Conservation (phyloP, 2,329 filamentous ascomycete genomes). For the Fusarium brachygibbosum region DNA sequence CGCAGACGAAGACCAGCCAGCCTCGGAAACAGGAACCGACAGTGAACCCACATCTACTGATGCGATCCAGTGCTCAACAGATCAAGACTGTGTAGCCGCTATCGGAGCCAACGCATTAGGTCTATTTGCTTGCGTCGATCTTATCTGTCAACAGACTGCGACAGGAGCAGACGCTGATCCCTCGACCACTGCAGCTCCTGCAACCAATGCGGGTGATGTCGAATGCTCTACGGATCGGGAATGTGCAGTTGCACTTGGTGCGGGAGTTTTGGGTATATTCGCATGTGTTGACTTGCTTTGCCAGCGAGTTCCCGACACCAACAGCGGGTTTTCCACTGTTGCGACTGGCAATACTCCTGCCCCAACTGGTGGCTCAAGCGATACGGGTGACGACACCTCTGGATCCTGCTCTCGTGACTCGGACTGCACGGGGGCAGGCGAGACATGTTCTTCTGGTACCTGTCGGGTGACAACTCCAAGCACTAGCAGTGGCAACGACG, state of each 20-base stretch:
- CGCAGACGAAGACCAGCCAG: neutral
- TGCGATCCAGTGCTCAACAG: slow-evolving; percentile 2
- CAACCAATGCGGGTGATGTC: neutral
- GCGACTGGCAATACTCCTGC: neutral
- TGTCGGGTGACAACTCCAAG: neutral
- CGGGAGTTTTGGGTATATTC: slow-evolving; percentile 9
- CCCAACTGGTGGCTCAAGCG: neutral
- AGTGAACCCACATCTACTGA: neutral
- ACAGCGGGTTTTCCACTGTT: slow-evolving; percentile 15
- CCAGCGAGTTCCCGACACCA: slow-evolving; percentile 9
- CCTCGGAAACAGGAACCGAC: slow-evolving; percentile 1
- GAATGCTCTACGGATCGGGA: slow-evolving; percentile 19
- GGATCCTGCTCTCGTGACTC: neutral
- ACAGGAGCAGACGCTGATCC: neutral
- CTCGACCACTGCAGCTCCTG: neutral
- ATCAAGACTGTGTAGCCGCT: slow-evolving; percentile 13
- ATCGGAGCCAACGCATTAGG: slow-evolving; percentile 1
- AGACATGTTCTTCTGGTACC: slow-evolving; percentile 16
- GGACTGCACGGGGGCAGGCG: slow-evolving; percentile 10
- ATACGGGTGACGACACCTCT: neutral
- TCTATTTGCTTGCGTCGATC: slow-evolving; percentile 5
- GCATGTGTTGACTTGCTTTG: slow-evolving; percentile 19
- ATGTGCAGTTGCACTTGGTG: slow-evolving; percentile 4
- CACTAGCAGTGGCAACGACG: neutral
- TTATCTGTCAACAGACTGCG: slow-evolving; percentile 10